Evolutionary conservation across 345 rosid genomes (phyloP).

Genomic region (Triadica sebifera): DNA sequence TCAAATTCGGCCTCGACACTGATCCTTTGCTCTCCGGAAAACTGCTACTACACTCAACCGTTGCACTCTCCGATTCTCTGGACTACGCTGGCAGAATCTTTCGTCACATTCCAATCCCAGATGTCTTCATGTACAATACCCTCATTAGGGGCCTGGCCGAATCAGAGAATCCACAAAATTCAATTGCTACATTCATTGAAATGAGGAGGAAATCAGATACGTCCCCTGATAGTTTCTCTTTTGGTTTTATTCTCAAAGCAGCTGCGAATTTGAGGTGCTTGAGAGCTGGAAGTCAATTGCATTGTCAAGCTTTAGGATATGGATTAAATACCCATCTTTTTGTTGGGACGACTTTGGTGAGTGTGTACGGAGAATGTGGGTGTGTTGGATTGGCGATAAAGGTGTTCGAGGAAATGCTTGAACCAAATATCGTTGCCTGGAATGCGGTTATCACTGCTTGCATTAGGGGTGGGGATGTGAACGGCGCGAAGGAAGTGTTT

Average conservation of each 20-base stretch:
- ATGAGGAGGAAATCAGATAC: conserved; percentile 37
- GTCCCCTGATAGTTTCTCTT: conserved; percentile 68
- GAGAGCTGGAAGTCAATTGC: conserved; percentile 51
- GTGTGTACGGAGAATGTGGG: conserved; percentile 82
- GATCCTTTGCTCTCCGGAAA: conserved; percentile 57
- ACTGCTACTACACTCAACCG: conserved; percentile 50
- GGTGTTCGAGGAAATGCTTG: conserved; percentile 58
- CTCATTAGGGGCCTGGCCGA: conserved; percentile 61
- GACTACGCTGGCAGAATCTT: conserved; percentile 50
- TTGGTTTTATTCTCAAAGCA: conserved; percentile 61
- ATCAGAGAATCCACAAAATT: conserved; percentile 40
- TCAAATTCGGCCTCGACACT: conserved; percentile 42
- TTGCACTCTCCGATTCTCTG: conserved; percentile 40
- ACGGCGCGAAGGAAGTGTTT: conserved; percentile 35
- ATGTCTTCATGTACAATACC: conserved; percentile 71
- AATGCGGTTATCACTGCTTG: conserved; percentile 49
- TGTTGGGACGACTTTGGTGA: conserved; percentile 81
- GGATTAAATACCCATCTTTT: conserved; percentile 54
- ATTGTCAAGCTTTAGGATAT: conserved; percentile 44
- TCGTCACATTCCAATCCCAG: conserved; percentile 44
- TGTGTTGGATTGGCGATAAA: conserved; percentile 49
- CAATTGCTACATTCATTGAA: conserved; percentile 42
- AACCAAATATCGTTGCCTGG: conserved; percentile 68
- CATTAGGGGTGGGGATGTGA: conserved; percentile 37
- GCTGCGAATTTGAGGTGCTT: conserved; percentile 47